Evolutionary conservation across 1,284 basidiomycete genomes (phyloP).

Genomic region (Irpex sp.): DNA sequence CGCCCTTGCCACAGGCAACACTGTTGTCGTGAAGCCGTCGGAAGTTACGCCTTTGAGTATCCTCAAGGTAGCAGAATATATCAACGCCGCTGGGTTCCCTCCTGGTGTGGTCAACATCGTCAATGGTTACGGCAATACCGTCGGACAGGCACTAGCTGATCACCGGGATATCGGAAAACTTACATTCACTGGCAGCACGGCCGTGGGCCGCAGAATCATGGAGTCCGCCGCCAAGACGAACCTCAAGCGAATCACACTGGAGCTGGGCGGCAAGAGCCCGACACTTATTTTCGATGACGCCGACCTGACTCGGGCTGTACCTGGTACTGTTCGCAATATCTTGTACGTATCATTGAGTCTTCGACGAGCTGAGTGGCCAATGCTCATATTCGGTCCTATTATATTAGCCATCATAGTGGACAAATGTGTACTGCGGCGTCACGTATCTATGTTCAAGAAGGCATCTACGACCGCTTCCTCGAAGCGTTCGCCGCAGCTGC

Average conservation of each 20-base stretch:
- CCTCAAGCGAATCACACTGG: slow-evolving; percentile 87
- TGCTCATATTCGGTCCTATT: background rate
- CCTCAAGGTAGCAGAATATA: slow-evolving; percentile 49
- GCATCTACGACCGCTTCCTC: slow-evolving; percentile 80
- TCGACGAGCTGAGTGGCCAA: too few relatives aligned
- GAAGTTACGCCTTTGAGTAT: slow-evolving; percentile 91
- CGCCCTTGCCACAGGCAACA: slow-evolving; percentile 82
- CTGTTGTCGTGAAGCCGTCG: slow-evolving; percentile 85
- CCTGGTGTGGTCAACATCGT: slow-evolving; percentile 73
- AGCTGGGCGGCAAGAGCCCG: slow-evolving; percentile 91
- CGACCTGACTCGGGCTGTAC: slow-evolving; percentile 74
- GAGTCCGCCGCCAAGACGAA: slow-evolving; percentile 81
- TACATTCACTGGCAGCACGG: slow-evolving; percentile 75
- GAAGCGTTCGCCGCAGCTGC: slow-evolving; percentile 55
- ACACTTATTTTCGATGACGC: slow-evolving; percentile 75
- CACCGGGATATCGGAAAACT: slow-evolving; percentile 74
- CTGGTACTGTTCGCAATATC: slow-evolving; percentile 79
- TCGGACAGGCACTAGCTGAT: slow-evolving; percentile 57
- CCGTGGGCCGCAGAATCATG: slow-evolving; percentile 85
- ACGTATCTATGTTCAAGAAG: slow-evolving; percentile 81
- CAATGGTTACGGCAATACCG: slow-evolving; percentile 61
- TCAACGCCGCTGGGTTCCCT: slow-evolving; percentile 57
- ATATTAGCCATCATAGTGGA: slow-evolving; percentile 70
- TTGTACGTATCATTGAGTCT: slow-evolving; percentile 44
- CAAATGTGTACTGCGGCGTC: slow-evolving; percentile 86